Evolutionary conservation across 2,329 filamentous ascomycete genomes (phyloP).

Genomic region (Fusarium pseudocircinatum): DNA sequence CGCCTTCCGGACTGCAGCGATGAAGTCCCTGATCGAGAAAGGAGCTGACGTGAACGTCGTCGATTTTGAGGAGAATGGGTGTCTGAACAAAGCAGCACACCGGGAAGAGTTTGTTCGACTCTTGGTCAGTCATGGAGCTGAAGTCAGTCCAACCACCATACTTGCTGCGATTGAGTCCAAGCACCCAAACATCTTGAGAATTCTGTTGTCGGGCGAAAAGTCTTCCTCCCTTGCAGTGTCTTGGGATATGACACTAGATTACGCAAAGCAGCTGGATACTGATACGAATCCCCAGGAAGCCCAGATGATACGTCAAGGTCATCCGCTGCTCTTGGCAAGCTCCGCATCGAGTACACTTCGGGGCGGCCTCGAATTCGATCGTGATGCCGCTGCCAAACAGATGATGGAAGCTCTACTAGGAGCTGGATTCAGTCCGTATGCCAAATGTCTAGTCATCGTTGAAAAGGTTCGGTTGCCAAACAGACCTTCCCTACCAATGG

Average conservation of each 20-base stretch:
- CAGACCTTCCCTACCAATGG: background rate
- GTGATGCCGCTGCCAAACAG: background rate
- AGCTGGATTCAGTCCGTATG: conserved; percentile 13
- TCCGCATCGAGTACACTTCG: background rate
- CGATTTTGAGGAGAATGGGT: background rate
- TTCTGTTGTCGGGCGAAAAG: conserved; percentile 13
- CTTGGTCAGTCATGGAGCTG: conserved; percentile 18
- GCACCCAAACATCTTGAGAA: background rate
- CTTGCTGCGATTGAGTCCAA: background rate
- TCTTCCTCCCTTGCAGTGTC: background rate
- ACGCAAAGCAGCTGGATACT: background rate
- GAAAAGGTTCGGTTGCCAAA: background rate
- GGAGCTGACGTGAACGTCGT: conserved; percentile 24
- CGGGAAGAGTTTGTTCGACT: conserved; percentile 7
- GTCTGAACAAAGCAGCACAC: conserved; percentile 8
- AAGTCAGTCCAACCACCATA: conserved; percentile 4
- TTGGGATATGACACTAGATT: background rate
- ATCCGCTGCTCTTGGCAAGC: conserved; percentile 6
- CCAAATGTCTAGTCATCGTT: background rate
- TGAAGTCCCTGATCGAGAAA: conserved; percentile 1
- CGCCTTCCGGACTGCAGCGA: background rate
- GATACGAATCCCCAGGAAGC: background rate
- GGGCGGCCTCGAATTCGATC: background rate
- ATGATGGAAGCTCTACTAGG: conserved; percentile 9
- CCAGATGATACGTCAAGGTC: background rate